Evolutionary conservation across 106 monocot genomes (phyloP), one percentile per base, ranked within the genome.

Genomic region (Allium fistulosum): DNA sequence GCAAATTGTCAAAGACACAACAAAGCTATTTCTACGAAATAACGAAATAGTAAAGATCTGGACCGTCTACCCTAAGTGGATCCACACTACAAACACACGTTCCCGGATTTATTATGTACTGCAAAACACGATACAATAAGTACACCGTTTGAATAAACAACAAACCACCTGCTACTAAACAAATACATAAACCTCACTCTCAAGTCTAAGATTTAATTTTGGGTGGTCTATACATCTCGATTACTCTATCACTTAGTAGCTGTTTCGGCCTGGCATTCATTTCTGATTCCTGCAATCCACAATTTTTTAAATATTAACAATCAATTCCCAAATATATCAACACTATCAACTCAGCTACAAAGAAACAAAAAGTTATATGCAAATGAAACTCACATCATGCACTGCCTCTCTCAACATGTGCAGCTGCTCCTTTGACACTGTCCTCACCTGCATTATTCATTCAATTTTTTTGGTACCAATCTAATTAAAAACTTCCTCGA

Each of bases 341-440:
- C 37, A 37, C 5, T 37, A 37, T 37, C 37, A 37, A 37, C 37
- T 37, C 4, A 1, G 5, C 1, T 5, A 37, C 37, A 37, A 37
- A 37, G 37, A 37, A 37, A 37, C 37, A 37, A 37, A 37, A 37
- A 4, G 37, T 37, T 37, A 37, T 37, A 5, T 37, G 37, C 37
- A 37, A 37, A 60, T 9, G 47, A 18, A 17, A 69, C 74, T 81
- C 49, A 85, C 85, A 51, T 85, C 79, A 50, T 79, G 73, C 11
- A 81, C 81, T 52, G 81, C 78, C 63, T 72, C 78, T 61, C 76
- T 75, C 7, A 85, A 61, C 63, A 85, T n/a, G 12, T 26, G 17
- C 27, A 85, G 8, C 69, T 85, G 85, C 58, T 81, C 56, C 47
- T 56, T 76, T 9, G 85, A 66, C 51, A 85, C 81, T 5, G 81